Base-by-base conservation (phyloP, 208 protist species). In the Trypanosoma boissoni region DNA sequence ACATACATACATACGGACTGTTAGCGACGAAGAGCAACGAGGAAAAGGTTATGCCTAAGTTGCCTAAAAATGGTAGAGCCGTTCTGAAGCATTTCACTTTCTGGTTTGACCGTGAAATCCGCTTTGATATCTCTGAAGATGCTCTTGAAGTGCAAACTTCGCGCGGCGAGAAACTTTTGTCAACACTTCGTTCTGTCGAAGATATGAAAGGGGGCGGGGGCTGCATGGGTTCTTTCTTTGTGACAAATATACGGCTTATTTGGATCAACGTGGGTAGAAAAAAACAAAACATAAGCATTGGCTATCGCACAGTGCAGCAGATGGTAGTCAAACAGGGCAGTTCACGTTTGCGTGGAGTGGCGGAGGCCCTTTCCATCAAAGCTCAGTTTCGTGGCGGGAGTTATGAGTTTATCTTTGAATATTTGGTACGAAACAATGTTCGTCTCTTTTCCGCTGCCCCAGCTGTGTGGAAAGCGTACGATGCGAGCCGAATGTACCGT, bases 171-270 rank as follows among this genome's bases (percentile, higher is more conserved):
- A 51, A 75, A 14, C 55, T 86, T 16, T 88, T 93, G 48, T 82
- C 92, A 44, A 80, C 68, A 20, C 72, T 98, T 52, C 52, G 76
- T 28, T 39, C 79, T 8, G 81, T 98, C 1, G 96, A 98, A 61
- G 97, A 99, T 69, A 97, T 88, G 4, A 98, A 99, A 66, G 96
- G 97, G 32, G 98, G 97, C 75, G 94, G 84, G 57, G 97, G 96
- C 16, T 77, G 96, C 53, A 67, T 64, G 16, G 97, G 97, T 9
- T 72, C 65, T 7, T 65, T 99, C 16, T 52, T 80, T 12, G 76
- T 99, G 9, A 98, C 97, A n/a, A 99, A 99, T 68, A 71, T 99
- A 16, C 83, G 97, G 0, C 39, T 98, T 2, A 86, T 98, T 5
- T 99, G 97, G 97, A 61, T 66, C 42, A 83, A 72, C 59, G 45